Base-by-base conservation (phyloP, 192 early-diverging fungal species). In the Radiomyces spectabilis region DNA sequence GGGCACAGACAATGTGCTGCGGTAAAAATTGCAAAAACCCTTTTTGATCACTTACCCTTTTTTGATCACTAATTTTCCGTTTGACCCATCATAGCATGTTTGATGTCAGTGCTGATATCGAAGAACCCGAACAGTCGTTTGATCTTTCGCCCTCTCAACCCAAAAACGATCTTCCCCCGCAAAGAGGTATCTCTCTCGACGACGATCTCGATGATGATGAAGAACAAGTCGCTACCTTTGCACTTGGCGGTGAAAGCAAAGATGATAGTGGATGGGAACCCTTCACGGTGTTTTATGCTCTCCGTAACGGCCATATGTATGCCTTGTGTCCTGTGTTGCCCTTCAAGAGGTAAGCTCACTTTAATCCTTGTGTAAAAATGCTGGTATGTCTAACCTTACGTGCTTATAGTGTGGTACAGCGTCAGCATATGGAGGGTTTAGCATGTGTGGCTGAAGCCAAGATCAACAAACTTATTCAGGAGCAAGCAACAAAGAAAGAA, bases 301-400 rank as follows among this genome's bases (percentile, higher is more conserved):
- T 81, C n/a, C 71, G 73, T 37, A 77, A 72, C 18, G 87, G 88
- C 15, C 80, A 91, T 32, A 58, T 92, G 3, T 88, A 83, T 53
- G 73, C 79, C 3, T 58, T 94, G 49, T 91, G 88, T 40, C 92
- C 92, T 5, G 68, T 92, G 21, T 53, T 92, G 56, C 92, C 92
- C 4, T 63, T 65, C 30, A 72, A 59, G 37, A 78, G 80, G 83
- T 84, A 78, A 58, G 30, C 5, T 35, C 5, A 35, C 33, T 8
- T 54, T 3, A 41, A 1, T 15, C 6, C n/a, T 32, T 38, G n/a
- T 31, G n/a, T 34, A 60, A 12, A 0, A 27, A 13, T 27, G 7
- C 19, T 15, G 15, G 2, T 22, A 25, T 21, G 22, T 41, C 32
- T 50, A 32, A 5, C 40, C 42, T 33, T 48, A 54, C 62, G 16